Percentiles rank a stretch among this genome's conserved stretches.
Evolutionary conservation across 306 rosid genomes (phyloP).

Genomic region (Prunus kanzakura): DNA sequence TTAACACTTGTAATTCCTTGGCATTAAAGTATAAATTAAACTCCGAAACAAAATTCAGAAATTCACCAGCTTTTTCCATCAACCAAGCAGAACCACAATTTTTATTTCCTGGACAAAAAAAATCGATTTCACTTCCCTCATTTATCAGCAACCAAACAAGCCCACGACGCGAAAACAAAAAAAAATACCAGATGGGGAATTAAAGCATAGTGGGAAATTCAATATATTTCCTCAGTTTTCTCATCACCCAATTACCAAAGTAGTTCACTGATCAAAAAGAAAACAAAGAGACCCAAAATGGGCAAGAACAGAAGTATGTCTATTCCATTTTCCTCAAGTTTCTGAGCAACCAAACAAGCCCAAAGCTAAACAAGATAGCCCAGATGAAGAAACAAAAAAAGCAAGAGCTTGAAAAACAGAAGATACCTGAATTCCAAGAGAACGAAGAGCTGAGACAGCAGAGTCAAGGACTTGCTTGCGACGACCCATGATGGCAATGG

Average conservation of each 20-base stretch:
- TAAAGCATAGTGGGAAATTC: not conserved
- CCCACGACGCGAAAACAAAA: not conserved
- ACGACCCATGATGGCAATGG: slow-evolving; percentile 86
- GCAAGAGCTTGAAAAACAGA: not conserved
- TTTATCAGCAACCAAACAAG: slow-evolving; percentile 4
- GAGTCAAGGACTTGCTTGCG: slow-evolving; percentile 66
- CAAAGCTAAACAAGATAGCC: not conserved
- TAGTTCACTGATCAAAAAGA: not conserved
- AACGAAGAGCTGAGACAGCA: slow-evolving; percentile 65
- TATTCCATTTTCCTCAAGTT: not conserved
- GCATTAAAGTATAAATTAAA: not conserved
- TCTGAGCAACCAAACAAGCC: slow-evolving; percentile 3
- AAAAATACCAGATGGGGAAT: not conserved
- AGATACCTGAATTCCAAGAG: slow-evolving; percentile 57
- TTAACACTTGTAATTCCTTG: not conserved
- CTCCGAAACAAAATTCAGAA: not conserved
- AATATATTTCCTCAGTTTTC: not conserved
- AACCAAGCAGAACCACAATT: not conserved
- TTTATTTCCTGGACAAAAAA: not conserved
- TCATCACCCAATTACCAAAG: not conserved
- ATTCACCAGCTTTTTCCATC: not conserved
- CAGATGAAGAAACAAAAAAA: not conserved
- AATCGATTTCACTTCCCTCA: not conserved
- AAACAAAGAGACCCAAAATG: not conserved
- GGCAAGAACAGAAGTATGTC: not conserved